Percentiles rank a stretch among this genome's conserved stretches.
Conservation (phyloP, 179 eudicot genomes). For the Beta lomatogona region DNA sequence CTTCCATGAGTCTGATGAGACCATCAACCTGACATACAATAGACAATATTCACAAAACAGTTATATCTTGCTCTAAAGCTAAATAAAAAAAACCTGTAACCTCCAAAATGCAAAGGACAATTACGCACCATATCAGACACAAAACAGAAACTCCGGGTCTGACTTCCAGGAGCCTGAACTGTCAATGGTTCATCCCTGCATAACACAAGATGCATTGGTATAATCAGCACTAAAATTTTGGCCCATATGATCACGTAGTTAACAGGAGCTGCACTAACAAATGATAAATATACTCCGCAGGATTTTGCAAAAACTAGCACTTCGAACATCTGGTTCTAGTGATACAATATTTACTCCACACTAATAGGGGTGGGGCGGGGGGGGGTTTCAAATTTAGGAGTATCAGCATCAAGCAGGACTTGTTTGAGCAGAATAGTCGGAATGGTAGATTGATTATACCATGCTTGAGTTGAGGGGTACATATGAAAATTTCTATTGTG, state of each 20-base stretch:
- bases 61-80: not conserved
- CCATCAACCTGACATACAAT: slow-evolving; percentile 70
- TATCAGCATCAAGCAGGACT: not conserved
- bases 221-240: not conserved
- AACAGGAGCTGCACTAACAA: not conserved
- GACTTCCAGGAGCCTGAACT: slow-evolving; percentile 93
- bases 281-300: not conserved
- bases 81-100: no score
- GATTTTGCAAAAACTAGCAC: not conserved
- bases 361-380: no score
- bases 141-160: slow-evolving; percentile 93
- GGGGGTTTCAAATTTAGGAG: not conserved
- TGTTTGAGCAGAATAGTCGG: not conserved
- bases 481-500: no score
- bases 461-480: not conserved
- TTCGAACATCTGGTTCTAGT: not conserved
- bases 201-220: not conserved
- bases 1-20: slow-evolving; percentile 93
- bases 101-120: not conserved
- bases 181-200: slow-evolving; percentile 88
- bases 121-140: slow-evolving; percentile 87
- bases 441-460: not conserved
- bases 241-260: not conserved
- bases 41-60: not conserved
- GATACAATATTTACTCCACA: not conserved